Evolutionary conservation across 139 green algal species (phyloP).

Genomic region (Picochlorum costavermella): DNA sequence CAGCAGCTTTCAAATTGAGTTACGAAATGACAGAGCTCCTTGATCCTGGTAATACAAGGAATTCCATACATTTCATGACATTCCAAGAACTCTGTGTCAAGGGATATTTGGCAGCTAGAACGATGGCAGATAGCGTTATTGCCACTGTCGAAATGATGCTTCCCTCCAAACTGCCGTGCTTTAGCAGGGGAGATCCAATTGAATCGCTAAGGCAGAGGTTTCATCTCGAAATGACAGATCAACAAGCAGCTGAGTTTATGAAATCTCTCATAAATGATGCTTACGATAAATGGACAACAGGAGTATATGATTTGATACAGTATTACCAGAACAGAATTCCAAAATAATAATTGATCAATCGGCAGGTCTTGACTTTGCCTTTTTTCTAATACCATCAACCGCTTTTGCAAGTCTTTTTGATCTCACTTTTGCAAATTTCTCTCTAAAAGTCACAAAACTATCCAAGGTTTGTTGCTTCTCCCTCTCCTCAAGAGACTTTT

Average conservation of each 20-base stretch:
- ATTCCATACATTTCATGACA: slow-evolving; percentile 29
- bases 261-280: slow-evolving; percentile 57
- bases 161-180: slow-evolving; percentile 57
- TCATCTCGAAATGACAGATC: slow-evolving; percentile 59
- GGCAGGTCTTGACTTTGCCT: slow-evolving; percentile 9
- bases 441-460: slow-evolving; percentile 61
- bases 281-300: slow-evolving; percentile 71
- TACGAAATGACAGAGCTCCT: slow-evolving; percentile 96
- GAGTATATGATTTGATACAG: slow-evolving; percentile 72
- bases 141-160: slow-evolving; percentile 49
- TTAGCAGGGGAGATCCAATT: slow-evolving; percentile 52
- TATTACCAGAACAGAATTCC: slow-evolving; percentile 67
- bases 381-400: slow-evolving; percentile 39
- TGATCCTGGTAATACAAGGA: slow-evolving; percentile 56
- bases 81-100: slow-evolving; percentile 56
- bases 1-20: slow-evolving; percentile 94
- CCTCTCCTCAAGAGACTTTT: slow-evolving; percentile 52
- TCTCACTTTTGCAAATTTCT: slow-evolving; percentile 87
- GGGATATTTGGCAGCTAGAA: slow-evolving; percentile 78
- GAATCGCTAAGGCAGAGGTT: slow-evolving; percentile 55
- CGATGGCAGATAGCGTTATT: slow-evolving; percentile 36
- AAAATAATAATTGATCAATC: slow-evolving; percentile 19
- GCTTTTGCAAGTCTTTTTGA: slow-evolving; percentile 63
- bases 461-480: slow-evolving; percentile 70
- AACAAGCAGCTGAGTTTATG: slow-evolving; percentile 68